Conservation (phyloP, 2,329 filamentous ascomycete genomes). For the Plenodomus tracheiphilus region DNA sequence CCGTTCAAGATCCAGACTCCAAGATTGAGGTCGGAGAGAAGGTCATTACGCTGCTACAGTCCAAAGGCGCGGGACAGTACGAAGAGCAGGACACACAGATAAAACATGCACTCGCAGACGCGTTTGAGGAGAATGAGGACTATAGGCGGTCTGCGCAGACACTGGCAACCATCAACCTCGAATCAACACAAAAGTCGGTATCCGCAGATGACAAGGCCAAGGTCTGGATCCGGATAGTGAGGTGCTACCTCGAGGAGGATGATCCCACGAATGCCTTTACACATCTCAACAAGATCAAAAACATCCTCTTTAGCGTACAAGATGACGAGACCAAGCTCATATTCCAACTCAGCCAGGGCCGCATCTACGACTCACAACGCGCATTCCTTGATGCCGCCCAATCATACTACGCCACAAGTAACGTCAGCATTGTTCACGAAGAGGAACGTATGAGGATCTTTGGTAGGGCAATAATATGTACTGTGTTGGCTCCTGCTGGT, state of each 20-base stretch:
- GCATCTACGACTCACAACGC: conserved; percentile 88
- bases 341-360: conserved; percentile 89
- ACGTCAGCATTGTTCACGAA: conserved; percentile 77
- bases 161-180: conserved; percentile 82
- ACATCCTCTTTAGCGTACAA: conserved; percentile 77
- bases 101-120: conserved; percentile 78
- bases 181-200: conserved; percentile 83
- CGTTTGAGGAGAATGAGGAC: conserved; percentile 81
- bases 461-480: conserved; percentile 85
- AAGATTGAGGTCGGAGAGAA: conserved; percentile 77
- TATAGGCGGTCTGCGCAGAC: conserved; percentile 76
- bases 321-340: conserved; percentile 76
- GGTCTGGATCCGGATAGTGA: conserved; percentile 91
- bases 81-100: conserved; percentile 82
- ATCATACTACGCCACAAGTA: conserved; percentile 85
- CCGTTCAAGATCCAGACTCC: conserved; percentile 63
- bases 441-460: conserved; percentile 84
- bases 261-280: conserved; percentile 82
- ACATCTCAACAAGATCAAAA: conserved; percentile 94
- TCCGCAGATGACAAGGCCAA: conserved; percentile 79
- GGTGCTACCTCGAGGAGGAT: conserved; percentile 92
- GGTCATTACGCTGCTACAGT: conserved; percentile 68
- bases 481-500: conserved; percentile 87
- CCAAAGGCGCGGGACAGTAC: conserved; percentile 69
- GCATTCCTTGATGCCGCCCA: conserved; percentile 86